Percentiles rank a stretch among this genome's conserved stretches.
phyloP scores from a whole-genome alignment of 177 flowering plant species.

The Vitis hybrid region DNA sequence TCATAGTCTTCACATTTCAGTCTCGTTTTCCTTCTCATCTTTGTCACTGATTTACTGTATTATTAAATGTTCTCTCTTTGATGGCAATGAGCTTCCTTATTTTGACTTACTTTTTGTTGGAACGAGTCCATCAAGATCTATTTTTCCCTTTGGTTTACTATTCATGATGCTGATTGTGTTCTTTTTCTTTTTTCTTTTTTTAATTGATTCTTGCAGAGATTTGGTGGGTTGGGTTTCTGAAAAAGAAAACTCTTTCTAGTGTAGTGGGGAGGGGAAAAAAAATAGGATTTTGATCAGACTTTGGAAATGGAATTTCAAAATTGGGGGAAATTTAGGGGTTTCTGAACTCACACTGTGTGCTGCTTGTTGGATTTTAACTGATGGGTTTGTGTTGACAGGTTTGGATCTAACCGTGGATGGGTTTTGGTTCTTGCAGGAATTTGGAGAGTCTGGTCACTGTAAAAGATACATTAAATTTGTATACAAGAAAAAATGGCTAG shows the following conservation, averaged over 20 bases:
- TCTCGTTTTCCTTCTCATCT: not conserved
- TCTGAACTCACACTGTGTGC: not conserved
- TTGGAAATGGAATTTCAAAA: not conserved
- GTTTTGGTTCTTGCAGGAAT: constrained; percentile 30
- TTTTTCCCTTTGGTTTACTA: not conserved
- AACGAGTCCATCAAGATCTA: constrained; percentile 12
- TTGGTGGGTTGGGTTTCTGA: constrained; percentile 5
- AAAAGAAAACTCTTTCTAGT: too few relatives aligned
- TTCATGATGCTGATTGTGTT: not conserved
- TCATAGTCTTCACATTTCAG: not conserved
- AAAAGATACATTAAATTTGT: not conserved
- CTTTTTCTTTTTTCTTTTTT: too few relatives aligned
- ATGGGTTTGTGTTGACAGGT: not conserved
- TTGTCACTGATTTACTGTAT: not conserved
- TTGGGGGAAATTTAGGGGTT: not conserved
- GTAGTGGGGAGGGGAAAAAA: too few relatives aligned
- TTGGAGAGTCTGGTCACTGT: constrained; percentile 17
- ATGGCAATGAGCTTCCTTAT: not conserved
- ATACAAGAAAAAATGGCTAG: constrained; percentile 22
- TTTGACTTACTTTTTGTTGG: not conserved
- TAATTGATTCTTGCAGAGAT: constrained; percentile 3
- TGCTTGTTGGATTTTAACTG: not conserved
- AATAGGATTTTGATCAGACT: too few relatives aligned
- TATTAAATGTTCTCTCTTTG: too few relatives aligned
- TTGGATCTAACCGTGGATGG: constrained; percentile 12